Evolutionary conservation across 1,284 basidiomycete species (phyloP).

Genomic region (Volvariella volvacea): DNA sequence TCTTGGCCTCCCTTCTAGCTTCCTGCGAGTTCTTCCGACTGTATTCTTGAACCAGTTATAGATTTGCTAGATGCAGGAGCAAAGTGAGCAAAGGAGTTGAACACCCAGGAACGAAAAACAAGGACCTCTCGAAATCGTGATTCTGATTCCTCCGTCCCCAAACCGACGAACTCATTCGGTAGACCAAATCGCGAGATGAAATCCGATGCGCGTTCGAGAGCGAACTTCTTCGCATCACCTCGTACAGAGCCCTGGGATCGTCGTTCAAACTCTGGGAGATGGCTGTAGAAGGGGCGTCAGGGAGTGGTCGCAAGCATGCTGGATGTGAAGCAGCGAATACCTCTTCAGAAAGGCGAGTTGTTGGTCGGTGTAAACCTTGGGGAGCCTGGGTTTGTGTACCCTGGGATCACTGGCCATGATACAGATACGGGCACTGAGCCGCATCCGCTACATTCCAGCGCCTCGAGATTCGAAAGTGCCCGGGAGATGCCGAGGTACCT

Average conservation of each 20-base stretch:
- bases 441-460: slow-evolving; percentile 3
- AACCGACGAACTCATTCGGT: slow-evolving; percentile 40
- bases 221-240: slow-evolving; percentile 59
- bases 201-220: slow-evolving; percentile 49
- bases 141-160: slow-evolving; percentile 39
- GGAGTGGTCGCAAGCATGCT: slow-evolving; percentile 3
- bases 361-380: slow-evolving; percentile 51
- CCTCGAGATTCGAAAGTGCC: background rate
- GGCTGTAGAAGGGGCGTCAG: slow-evolving; percentile 21
- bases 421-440: slow-evolving; percentile 6
- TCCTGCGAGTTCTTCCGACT: slow-evolving; percentile 46
- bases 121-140: slow-evolving; percentile 48
- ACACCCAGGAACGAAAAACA: slow-evolving; percentile 6
- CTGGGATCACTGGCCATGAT: slow-evolving; percentile 38
- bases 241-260: slow-evolving; percentile 44
- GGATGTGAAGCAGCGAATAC: slow-evolving; percentile 16
- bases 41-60: slow-evolving; percentile 69
- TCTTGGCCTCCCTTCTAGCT: slow-evolving; percentile 43
- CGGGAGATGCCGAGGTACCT: slow-evolving; percentile 3
- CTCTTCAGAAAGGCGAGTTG: slow-evolving; percentile 49
- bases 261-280: slow-evolving; percentile 47
- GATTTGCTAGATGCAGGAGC: slow-evolving; percentile 38
- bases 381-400: slow-evolving; percentile 49
- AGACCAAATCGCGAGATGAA: slow-evolving; percentile 51
- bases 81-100: slow-evolving; percentile 7